Base-by-base conservation (phyloP, 495 filamentous ascomycete species). In the Thermothielavioides terrestris region DNA sequence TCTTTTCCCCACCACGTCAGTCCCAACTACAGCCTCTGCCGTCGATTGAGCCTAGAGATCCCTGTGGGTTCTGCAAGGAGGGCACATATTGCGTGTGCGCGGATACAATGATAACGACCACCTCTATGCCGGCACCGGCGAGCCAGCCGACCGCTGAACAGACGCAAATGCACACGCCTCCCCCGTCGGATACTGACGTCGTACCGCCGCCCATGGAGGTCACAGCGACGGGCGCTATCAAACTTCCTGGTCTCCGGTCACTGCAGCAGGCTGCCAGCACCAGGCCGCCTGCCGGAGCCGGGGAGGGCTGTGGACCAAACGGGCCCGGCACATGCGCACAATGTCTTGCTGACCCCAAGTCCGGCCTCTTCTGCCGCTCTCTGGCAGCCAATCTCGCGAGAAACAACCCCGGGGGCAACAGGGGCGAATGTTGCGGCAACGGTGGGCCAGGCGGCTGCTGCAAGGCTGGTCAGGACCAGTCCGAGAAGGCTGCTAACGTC, bases 61-160 rank as follows among this genome's bases (percentile, higher is more conserved):
- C 82, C 9, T 94, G 88, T 58, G 88, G 88, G n/a, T 94, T 94
- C 70, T 94, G 88, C 64, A 76, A 81, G 55, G 85, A 90, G 44
- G 86, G 86, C 14, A 88, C 83, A 1, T 84, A 86, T 56, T 94
- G 88, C 60, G 79, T 90, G 48, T 94, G 88, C 62, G 86, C 83
- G 23, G 86, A 91, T 47, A 76, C 86, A 60, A 54, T 60, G 46
- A 77, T 79, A 8, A 72, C 74, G 4, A 69, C 58, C 4, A 56
- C 63, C 28, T 55, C 60, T 7, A 50, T 65, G 20, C 41, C 43
- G 10, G 45, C 49, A 18, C n/a, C 49, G 22, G 32, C 52, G 2
- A 21, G 12, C 14, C 53, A 55, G 28, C 57, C 57, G 17, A 49
- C 56, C 8, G 45, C 61, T 11, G 64, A 79, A 68, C 54, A 80